Conservation (phyloP, 305 asterid species). For the Solanum chacoense region DNA sequence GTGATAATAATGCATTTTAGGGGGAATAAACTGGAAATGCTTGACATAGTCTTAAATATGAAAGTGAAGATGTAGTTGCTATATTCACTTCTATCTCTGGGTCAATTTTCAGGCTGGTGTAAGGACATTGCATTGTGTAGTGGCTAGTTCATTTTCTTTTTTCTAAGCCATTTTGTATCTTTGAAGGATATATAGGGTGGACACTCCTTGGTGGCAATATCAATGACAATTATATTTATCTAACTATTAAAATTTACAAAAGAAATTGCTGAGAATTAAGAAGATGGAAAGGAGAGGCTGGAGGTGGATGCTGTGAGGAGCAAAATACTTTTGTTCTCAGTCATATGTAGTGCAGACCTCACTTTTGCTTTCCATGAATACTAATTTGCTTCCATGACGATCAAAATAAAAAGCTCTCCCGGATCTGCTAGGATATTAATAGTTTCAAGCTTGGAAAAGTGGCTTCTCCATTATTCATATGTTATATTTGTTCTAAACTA, state of each 20-base stretch:
- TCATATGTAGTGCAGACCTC: neutral
- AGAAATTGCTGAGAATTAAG: neutral
- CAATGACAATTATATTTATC: neutral
- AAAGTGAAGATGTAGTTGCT: neutral
- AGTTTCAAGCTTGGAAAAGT: neutral
- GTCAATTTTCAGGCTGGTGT: neutral
- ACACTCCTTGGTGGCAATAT: neutral
- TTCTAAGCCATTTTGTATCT: neutral
- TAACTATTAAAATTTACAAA: neutral
- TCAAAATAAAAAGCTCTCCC: neutral
- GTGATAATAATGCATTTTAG: neutral
- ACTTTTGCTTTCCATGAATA: neutral
- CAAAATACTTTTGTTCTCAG: neutral
- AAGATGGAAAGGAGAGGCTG: neutral
- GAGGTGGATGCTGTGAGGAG: neutral
- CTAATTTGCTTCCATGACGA: neutral
- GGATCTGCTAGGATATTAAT: neutral
- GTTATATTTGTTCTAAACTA: neutral
- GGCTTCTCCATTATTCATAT: neutral
- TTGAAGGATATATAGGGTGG: neutral
- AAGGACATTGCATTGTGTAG: neutral
- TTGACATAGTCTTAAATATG: neutral
- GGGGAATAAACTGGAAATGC: neutral
- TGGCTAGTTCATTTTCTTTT: neutral
- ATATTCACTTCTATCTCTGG: neutral